Evolutionary conservation across 78 protist genomes (phyloP).

Genomic region (Abeoforma whisleri): DNA sequence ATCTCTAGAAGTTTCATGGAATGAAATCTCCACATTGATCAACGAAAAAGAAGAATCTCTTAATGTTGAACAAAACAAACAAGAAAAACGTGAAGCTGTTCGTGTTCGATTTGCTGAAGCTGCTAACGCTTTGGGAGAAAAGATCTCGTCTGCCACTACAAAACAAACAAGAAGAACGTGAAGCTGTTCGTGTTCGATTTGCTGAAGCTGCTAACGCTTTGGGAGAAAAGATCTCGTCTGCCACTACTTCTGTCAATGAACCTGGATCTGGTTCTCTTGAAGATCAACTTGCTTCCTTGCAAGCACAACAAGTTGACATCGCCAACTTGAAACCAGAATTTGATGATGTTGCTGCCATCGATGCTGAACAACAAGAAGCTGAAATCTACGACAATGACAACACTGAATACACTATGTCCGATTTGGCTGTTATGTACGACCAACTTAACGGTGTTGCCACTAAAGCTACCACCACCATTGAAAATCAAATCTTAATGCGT

Average conservation of each 20-base stretch:
- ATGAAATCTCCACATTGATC: not conserved
- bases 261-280: not conserved
- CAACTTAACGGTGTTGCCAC: constrained; percentile 26
- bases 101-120: constrained; percentile 43
- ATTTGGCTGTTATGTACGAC: constrained; percentile 19
- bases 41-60: constrained; percentile 21
- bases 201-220: constrained; percentile 45
- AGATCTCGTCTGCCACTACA: no score
- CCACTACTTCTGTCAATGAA: no score
- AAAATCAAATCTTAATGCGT: constrained; percentile 43
- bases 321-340: not conserved
- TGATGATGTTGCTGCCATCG: not conserved
- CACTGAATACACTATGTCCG: constrained; percentile 38
- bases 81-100: constrained; percentile 38
- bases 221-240: constrained; percentile 11
- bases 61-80: constrained; percentile 18
- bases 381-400: constrained; percentile 23
- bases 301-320: not conserved
- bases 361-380: not conserved
- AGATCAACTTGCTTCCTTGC: constrained; percentile 32
- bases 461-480: constrained; percentile 33
- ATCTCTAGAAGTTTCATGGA: constrained; percentile 2
- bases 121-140: constrained; percentile 33
- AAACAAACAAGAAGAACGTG: constrained; percentile 42
- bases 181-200: constrained; percentile 33